Base-by-base conservation (phyloP, 768 basidiomycete species). In the Amanita muscaria region DNA sequence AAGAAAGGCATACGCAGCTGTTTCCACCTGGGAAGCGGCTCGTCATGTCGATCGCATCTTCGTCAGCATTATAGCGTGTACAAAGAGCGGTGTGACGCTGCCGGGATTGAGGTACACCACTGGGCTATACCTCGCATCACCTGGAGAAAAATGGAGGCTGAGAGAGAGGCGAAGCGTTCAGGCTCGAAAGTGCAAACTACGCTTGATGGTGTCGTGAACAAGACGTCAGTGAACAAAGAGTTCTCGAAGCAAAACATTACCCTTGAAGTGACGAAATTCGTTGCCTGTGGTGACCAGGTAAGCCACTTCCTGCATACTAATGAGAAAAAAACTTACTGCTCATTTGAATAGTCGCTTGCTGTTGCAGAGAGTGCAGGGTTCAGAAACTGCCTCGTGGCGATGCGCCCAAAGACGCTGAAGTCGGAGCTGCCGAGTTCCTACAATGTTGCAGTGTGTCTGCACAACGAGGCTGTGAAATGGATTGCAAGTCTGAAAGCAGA, bases 251-350 rank as follows among this genome's bases (percentile, higher is more conserved):
- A 29, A 12, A 12, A 6, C 12, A 6, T 54, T 0, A 19, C 54
- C 9, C 15, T 37, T 30, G 43, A 38, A n/a, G 40, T 55, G 16
- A 33, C 53, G 7, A 25, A 49, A 16, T 49, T 42, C 36, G 41
- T 54, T 24, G 44, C 48, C 9, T 48, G 38, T 40, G 45, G 49
- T 39, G 48, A 55, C 29, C 49, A 51, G 47, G 53, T 54, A 27
- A 31, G 42, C 23, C 25, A 7, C 38, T 15, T 29, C 7, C 7
- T 29, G 12, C 7, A 29, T 6, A 6, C 12, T 29, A 12, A 29
- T 29, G 27, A 29, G 27, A 29, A 6, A 29, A 29, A 12, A 6
- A 29, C 27, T 29, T 29, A 29, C 12, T n/a, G n/a, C n/a, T n/a
- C n/a, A n/a, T 37, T 47, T 34, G 6, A 39, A 29, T 29, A 15